Base-by-base conservation (phyloP, 2,329 filamentous ascomycete species). In the Simplicillium sp. region DNA sequence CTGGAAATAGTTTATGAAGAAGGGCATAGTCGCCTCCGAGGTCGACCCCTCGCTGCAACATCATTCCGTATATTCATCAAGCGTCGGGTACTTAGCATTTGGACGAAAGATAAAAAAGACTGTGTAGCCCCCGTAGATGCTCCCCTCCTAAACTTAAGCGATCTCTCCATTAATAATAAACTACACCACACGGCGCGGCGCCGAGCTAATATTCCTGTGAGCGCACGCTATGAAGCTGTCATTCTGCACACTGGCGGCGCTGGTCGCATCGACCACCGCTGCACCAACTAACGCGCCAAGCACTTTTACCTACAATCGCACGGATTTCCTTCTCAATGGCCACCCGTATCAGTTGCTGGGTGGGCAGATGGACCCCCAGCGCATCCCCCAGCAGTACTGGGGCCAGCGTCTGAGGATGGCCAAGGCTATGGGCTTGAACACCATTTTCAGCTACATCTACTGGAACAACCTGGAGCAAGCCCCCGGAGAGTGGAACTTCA, bases 381-480 rank as follows among this genome's bases (percentile, higher is more conserved):
- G 68, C 11, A 65, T 73, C 31, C 70, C 68, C 1, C 56, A 54
- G 4, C 48, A 58, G 20, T 70, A 70, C 49, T 73, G 69, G 69
- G 50, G 56, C 13, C 62, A 72, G 35, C 60, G 70, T 9, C 70
- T 81, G 50, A 85, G 90, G 63, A 92, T 89, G 63, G 86, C 84
- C 29, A 83, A 80, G 60, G 86, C 85, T 14, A 90, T 94, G 87
- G 85, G 87, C 42, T 65, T 90, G 38, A 72, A 77, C 45, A 70
- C 77, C 43, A 79, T 92, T 53, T 71, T 73, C 46, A 62, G 60
- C 33, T 73, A 73, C 48, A 54, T 72, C 4, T 73, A 64, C 49
- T 74, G 70, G 70, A 66, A 73, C 48, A 47, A 67, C 3, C 51
- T 73, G 1, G 66, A 71, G 48, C 65, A 65, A 4, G 46, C 43